Conservation (phyloP, 495 filamentous ascomycete genomes). For the Chaetomium tenue region DNA sequence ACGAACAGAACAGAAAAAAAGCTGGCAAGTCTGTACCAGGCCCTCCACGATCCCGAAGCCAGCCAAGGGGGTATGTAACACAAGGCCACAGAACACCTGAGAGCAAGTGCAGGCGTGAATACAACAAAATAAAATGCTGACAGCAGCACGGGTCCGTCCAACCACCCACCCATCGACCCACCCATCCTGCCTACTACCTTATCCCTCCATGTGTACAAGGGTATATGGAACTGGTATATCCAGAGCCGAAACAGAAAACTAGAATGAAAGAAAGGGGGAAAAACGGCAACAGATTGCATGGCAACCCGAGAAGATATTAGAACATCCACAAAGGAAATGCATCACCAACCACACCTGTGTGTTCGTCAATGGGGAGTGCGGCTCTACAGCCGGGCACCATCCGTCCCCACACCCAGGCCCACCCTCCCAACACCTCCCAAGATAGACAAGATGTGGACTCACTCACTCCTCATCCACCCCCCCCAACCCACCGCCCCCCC, state of each 20-base stretch:
- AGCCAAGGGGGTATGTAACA: slow-evolving; percentile 10
- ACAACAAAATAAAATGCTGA: not conserved
- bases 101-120: not conserved
- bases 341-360: too few relatives aligned
- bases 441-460: not conserved
- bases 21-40: not conserved
- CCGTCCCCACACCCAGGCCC: too few relatives aligned
- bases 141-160: slow-evolving; percentile 6
- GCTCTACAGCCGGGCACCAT: too few relatives aligned
- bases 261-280: slow-evolving; percentile 7
- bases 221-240: slow-evolving; percentile 17
- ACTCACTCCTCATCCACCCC: slow-evolving; percentile 46
- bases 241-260: slow-evolving; percentile 3
- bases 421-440: too few relatives aligned
- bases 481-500: slow-evolving; percentile 25
- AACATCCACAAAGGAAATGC: slow-evolving; percentile 2
- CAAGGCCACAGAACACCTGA: not conserved
- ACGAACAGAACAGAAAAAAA: not conserved
- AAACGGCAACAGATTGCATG: not conserved
- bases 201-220: slow-evolving; percentile 1
- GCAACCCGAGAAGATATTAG: slow-evolving; percentile 2
- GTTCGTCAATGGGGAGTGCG: too few relatives aligned
- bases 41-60: slow-evolving; percentile 3
- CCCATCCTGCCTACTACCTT: not conserved
- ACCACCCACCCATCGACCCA: not conserved